These are phyloP conservation scores for Leishmania gerbilli DNA, from an alignment of 208 protist species.

Conservation along the genomic window DNA sequence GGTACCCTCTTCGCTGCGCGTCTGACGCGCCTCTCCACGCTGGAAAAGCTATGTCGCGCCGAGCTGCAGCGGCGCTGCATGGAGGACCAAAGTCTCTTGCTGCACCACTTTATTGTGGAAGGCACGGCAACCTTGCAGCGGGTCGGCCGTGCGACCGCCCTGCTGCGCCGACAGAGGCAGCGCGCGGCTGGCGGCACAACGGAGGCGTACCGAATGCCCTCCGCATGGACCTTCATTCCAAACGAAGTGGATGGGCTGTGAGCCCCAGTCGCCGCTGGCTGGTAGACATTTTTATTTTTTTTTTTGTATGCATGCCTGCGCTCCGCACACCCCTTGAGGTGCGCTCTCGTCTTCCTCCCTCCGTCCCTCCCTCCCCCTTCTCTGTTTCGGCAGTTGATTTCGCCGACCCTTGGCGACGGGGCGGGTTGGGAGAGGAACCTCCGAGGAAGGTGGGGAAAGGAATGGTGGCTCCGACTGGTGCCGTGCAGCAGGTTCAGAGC, in stretches of 20 bases:
- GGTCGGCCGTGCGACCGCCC: not conserved
- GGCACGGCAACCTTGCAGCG: conserved; percentile 30
- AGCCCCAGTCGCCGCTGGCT: not conserved
- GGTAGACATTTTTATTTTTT: not conserved
- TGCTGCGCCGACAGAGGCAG: not conserved
- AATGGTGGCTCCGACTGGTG: not conserved
- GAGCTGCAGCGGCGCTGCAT: conserved; percentile 38
- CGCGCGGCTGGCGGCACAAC: not conserved
- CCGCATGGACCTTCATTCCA: conserved; percentile 23
- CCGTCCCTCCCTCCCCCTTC: too few relatives aligned
- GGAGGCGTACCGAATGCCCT: not conserved
- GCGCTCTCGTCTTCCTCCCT: not conserved
- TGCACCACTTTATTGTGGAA: conserved; percentile 38
- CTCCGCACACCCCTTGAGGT: not conserved
- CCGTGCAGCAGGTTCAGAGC: not conserved
- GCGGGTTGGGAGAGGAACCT: not conserved
- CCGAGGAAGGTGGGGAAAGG: not conserved
- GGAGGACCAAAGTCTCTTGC: conserved; percentile 31
- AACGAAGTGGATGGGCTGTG: conserved; percentile 24
- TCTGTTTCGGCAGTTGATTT: not conserved
- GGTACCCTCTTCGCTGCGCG: conserved; percentile 18
- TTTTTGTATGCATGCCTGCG: not conserved
- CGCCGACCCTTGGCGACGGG: not conserved
- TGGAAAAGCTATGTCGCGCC: conserved; percentile 32
- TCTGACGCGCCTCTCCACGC: conserved; percentile 19